Conservation (phyloP, 495 filamentous ascomycete genomes). For the Beverwykella pulmonaria region DNA sequence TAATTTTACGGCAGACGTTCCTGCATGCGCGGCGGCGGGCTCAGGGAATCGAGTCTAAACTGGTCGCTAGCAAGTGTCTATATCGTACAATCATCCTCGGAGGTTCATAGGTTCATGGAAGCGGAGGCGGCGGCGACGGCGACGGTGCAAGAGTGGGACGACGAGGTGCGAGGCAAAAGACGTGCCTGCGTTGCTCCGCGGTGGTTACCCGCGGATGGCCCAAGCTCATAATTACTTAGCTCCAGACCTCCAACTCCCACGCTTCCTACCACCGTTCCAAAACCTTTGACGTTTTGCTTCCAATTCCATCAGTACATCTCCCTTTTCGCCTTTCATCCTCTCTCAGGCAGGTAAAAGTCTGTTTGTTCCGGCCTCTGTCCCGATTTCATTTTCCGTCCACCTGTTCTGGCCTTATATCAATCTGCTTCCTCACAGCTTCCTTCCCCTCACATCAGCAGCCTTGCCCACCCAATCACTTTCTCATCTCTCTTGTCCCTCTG, state of each 20-base stretch:
- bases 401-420: conserved; percentile 1
- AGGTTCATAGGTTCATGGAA: conserved; percentile 22
- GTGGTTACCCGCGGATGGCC: background rate
- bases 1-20: conserved; percentile 7
- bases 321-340: conserved; percentile 4
- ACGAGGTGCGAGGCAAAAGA: conserved; percentile 3
- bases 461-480: background rate
- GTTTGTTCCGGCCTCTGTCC: background rate
- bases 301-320: conserved; percentile 21
- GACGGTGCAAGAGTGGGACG: background rate
- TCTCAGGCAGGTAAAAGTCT: background rate
- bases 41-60: conserved; percentile 38
- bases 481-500: background rate
- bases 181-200: conserved; percentile 1
- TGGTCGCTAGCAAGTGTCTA: conserved; percentile 32
- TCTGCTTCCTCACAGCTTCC: conserved; percentile 2
- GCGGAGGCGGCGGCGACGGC: conserved; percentile 13
- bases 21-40: conserved; percentile 32
- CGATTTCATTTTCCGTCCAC: background rate
- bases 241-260: background rate
- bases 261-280: conserved; percentile 5
- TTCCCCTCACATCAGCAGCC: conserved; percentile 31
- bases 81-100: conserved; percentile 42
- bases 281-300: conserved; percentile 24
- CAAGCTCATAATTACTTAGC: background rate